Evolutionary conservation across 1,284 basidiomycete genomes (phyloP).

Genomic region (Trametes pubescens): DNA sequence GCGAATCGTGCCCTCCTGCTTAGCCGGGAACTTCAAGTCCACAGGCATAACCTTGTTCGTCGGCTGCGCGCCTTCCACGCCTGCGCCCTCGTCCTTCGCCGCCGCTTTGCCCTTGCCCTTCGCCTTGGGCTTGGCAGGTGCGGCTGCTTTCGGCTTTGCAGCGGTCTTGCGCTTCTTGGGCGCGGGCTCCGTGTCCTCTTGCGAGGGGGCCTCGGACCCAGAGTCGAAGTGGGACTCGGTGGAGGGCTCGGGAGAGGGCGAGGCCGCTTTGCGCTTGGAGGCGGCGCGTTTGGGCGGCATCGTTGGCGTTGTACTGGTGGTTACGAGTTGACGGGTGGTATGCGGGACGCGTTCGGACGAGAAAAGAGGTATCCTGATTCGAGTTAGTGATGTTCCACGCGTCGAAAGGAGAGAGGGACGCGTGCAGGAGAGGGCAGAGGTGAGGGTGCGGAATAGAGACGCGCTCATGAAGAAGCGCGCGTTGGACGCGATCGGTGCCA

Average conservation of each 20-base stretch:
- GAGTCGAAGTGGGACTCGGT: conserved; percentile 14
- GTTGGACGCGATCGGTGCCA: conserved; percentile 30
- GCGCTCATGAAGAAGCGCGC: conserved; percentile 20
- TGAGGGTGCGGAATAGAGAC: conserved; percentile 16
- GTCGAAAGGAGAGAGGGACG: not conserved
- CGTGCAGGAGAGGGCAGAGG: conserved; percentile 2
- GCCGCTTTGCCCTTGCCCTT: conserved; percentile 28
- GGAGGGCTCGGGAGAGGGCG: conserved; percentile 15
- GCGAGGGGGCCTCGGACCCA: conserved; percentile 8
- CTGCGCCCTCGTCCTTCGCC: conserved; percentile 34
- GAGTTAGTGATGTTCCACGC: not conserved
- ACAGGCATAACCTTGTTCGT: conserved; percentile 78
- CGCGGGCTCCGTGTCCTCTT: conserved; percentile 15
- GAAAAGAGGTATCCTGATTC: not conserved
- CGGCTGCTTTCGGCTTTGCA: not conserved
- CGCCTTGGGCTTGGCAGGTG: not conserved
- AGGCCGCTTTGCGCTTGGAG: conserved; percentile 40
- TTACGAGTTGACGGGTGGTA: not conserved
- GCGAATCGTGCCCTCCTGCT: conserved; percentile 56
- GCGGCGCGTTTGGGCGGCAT: conserved; percentile 48
- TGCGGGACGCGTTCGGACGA: not conserved
- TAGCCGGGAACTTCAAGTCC: conserved; percentile 65
- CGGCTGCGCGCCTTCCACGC: conserved; percentile 56
- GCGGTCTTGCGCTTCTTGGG: conserved; percentile 31
- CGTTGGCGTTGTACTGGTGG: not conserved